Evolutionary conservation across 441 rosid genomes (phyloP).

Genomic region (Flueggea neowawraea): DNA sequence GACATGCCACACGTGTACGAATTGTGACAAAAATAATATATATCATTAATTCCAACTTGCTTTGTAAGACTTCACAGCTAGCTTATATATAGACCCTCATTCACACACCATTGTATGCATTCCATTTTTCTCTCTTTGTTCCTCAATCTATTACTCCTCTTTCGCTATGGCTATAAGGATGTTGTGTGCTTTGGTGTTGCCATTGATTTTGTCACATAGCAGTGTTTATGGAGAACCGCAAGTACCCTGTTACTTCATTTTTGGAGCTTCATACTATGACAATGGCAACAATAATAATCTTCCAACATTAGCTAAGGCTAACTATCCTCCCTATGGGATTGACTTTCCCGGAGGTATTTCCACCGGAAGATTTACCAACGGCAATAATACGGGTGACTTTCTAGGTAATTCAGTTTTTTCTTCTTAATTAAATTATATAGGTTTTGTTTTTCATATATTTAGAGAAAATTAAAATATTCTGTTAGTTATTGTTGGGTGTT

Average conservation of each 20-base stretch:
- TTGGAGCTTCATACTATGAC: slow-evolving; percentile 42
- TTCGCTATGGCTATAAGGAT: too few relatives aligned
- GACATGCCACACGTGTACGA: too few relatives aligned
- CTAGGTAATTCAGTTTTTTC: slow-evolving; percentile 24
- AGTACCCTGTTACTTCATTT: slow-evolving; percentile 23
- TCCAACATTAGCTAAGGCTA: slow-evolving; percentile 27
- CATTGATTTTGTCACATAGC: background rate
- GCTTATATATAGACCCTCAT: too few relatives aligned
- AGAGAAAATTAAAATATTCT: too few relatives aligned
- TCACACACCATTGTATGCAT: too few relatives aligned
- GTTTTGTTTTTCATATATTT: too few relatives aligned
- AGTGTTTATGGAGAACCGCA: background rate
- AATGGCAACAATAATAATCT: slow-evolving; percentile 46
- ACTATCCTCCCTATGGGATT: slow-evolving; percentile 43
- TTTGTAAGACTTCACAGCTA: too few relatives aligned
- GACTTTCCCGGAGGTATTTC: slow-evolving; percentile 42
- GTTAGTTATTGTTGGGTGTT: too few relatives aligned
- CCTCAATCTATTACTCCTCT: too few relatives aligned
- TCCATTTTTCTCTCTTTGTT: too few relatives aligned
- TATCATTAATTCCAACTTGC: too few relatives aligned
- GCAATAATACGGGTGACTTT: slow-evolving; percentile 32
- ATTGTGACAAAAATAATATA: too few relatives aligned
- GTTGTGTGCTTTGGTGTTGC: background rate
- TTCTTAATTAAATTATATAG: background rate
- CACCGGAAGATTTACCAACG: slow-evolving; percentile 42